Evolutionary conservation across 2,329 filamentous ascomycete species (phyloP).

Genomic region (Teratosphaeria pseudoeucalypti): DNA sequence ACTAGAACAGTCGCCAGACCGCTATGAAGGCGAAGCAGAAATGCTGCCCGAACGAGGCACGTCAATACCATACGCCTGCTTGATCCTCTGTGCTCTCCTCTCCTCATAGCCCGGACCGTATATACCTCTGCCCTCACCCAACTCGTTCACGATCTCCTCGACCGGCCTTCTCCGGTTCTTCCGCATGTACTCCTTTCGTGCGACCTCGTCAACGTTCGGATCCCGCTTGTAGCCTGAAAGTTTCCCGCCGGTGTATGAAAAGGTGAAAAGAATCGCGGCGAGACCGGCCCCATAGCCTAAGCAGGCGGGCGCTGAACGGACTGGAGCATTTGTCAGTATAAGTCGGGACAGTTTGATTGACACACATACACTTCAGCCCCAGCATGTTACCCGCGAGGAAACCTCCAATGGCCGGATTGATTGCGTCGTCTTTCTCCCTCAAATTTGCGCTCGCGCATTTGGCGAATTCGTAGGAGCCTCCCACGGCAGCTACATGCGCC

Average conservation of each 20-base stretch:
- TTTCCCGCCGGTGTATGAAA: conserved; percentile 56
- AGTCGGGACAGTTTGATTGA: neutral
- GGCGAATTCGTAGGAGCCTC: conserved; percentile 68
- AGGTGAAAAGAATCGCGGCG: conserved; percentile 50
- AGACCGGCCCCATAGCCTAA: conserved; percentile 56
- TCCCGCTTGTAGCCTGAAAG: conserved; percentile 47
- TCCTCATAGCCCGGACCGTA: conserved; percentile 74
- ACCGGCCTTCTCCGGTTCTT: conserved; percentile 63
- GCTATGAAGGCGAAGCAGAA: conserved; percentile 1
- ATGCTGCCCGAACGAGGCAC: conserved; percentile 34
- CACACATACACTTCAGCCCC: conserved; percentile 57
- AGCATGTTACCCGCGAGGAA: conserved; percentile 64
- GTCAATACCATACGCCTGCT: conserved; percentile 81
- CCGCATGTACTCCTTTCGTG: conserved; percentile 63
- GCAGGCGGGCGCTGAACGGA: conserved; percentile 56
- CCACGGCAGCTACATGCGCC: conserved; percentile 53
- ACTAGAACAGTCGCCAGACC: neutral
- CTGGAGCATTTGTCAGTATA: conserved; percentile 8
- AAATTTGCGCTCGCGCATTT: conserved; percentile 71
- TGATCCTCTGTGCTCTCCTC: conserved; percentile 67
- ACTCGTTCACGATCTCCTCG: conserved; percentile 67
- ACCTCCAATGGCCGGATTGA: conserved; percentile 64
- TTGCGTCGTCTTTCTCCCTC: conserved; percentile 69
- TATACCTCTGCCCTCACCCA: conserved; percentile 87
- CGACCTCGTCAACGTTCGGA: conserved; percentile 59